phyloP scores from a whole-genome alignment of 768 basidiomycete genomes.

The Coprinopsis sp. region DNA sequence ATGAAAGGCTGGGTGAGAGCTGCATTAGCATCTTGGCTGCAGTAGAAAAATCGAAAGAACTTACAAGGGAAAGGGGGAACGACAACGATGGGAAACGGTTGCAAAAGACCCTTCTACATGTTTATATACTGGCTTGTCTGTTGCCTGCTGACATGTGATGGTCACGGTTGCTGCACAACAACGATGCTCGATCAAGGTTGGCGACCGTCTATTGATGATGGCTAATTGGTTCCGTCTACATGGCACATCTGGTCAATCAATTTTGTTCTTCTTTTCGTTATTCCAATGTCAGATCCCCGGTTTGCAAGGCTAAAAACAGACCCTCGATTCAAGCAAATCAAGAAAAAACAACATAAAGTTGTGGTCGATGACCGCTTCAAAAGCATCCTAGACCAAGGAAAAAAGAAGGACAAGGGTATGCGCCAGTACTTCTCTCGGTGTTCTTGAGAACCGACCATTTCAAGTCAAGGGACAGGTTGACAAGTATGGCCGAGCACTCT shows the following conservation, averaged over 20 bases:
- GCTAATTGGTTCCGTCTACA: neutral
- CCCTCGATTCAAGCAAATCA: slow-evolving; percentile 86
- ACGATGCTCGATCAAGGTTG: neutral
- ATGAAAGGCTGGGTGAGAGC: slow-evolving; percentile 15
- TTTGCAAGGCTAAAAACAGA: slow-evolving; percentile 86
- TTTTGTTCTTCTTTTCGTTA: slow-evolving; percentile 4
- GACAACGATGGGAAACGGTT: slow-evolving; percentile 10
- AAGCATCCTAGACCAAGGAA: slow-evolving; percentile 54
- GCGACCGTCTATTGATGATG: slow-evolving; percentile 4
- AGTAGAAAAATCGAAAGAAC: slow-evolving; percentile 8
- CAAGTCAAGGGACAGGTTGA: slow-evolving; percentile 59
- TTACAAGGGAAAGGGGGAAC: slow-evolving; percentile 16
- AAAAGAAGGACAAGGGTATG: slow-evolving; percentile 31
- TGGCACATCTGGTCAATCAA: slow-evolving; percentile 1
- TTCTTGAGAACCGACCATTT: slow-evolving; percentile 3
- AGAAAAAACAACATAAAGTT: slow-evolving; percentile 75
- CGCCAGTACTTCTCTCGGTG: neutral
- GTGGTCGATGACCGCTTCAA: slow-evolving; percentile 92
- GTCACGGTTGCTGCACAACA: slow-evolving; percentile 5
- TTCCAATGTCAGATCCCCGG: slow-evolving; percentile 71
- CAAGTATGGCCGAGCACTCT: slow-evolving; percentile 80
- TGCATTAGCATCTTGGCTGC: neutral
- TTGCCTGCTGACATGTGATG: neutral
- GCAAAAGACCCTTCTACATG: neutral
- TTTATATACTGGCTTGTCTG: slow-evolving; percentile 3